Evolutionary conservation across 345 rosid genomes (phyloP).

Genomic region (Atalantia buxifolia): DNA sequence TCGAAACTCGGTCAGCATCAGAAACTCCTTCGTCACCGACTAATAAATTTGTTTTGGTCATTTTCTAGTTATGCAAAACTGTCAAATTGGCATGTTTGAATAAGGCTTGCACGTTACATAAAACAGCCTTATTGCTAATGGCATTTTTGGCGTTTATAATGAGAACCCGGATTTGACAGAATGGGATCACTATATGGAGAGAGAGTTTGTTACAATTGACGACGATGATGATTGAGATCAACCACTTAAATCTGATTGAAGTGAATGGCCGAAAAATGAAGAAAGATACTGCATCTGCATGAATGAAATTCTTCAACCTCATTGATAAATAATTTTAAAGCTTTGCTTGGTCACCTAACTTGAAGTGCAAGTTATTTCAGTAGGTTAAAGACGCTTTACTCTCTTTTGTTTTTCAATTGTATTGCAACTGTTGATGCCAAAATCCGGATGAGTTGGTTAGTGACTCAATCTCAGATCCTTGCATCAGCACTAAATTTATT

Average conservation of each 20-base stretch:
- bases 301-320: neutral
- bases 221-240: conserved; percentile 55
- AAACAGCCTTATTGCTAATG: neutral
- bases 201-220: conserved; percentile 36
- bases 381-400: neutral
- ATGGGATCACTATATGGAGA: conserved; percentile 74
- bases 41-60: neutral
- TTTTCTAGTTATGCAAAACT: too few relatives aligned
- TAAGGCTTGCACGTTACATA: neutral
- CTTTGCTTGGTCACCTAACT: conserved; percentile 2
- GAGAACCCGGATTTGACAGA: conserved; percentile 73
- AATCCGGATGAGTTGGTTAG: too few relatives aligned
- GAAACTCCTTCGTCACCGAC: neutral
- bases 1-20: neutral
- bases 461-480: too few relatives aligned
- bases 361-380: neutral
- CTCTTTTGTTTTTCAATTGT: neutral
- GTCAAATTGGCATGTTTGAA: neutral
- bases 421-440: too few relatives aligned
- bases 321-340: neutral
- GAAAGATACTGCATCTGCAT: neutral
- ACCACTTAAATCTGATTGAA: conserved; percentile 38
- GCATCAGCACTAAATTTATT: too few relatives aligned
- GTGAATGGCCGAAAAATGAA: too few relatives aligned
- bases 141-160: neutral